Evolutionary conservation across 306 rosid genomes (phyloP), one percentile per base, ranked within the genome.

Genomic region (Dalbergia oliveri): DNA sequence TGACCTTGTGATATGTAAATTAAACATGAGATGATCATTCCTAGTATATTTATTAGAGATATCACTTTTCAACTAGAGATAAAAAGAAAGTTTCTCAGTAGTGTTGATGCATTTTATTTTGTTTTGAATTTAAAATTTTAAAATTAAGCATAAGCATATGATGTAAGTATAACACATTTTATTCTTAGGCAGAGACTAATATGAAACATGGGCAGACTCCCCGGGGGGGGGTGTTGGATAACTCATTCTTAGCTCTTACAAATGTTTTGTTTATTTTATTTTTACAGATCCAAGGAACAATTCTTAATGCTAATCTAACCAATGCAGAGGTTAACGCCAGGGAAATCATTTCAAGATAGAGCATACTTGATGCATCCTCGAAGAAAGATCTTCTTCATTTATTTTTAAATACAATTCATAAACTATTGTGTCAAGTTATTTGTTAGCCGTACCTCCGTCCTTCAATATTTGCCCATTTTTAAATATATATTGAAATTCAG

Each of bases 221-320:
- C 23, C 23, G 23, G 1, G 23, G 7, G 6, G 7, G 7, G 41
- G 39, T 0, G 2, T 3, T 12, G 34, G 23, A 72, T 72, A 49
- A 9, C 39, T 49, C 43, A 47, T n/a, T 15, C 12, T 72, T 63
- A 37, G 53, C 56, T 66, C 59, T 26, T 57, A 57, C 54, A 64
- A 37, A 9, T 70, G 66, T 13, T 70, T 70, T 60, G 43, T 45
- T 69, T 47, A 12, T 16, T 59, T 18, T 7, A 41, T 3, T 43
- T 65, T 54, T 31, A 73, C 11, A 70, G 50, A 74, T 66, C 65
- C 63, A 51, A 67, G 81, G 37, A 67, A 39, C 63, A 59, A 31
- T 67, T 67, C 44, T 50, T 23, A 33, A 44, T 9, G 73, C 19
- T 50, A 43, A 58, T 73, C 37, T 59, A 50, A 78, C 53, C 14